These are phyloP conservation scores for Viola odorata DNA, from an alignment of 345 rosid species.

Conservation along the genomic window DNA sequence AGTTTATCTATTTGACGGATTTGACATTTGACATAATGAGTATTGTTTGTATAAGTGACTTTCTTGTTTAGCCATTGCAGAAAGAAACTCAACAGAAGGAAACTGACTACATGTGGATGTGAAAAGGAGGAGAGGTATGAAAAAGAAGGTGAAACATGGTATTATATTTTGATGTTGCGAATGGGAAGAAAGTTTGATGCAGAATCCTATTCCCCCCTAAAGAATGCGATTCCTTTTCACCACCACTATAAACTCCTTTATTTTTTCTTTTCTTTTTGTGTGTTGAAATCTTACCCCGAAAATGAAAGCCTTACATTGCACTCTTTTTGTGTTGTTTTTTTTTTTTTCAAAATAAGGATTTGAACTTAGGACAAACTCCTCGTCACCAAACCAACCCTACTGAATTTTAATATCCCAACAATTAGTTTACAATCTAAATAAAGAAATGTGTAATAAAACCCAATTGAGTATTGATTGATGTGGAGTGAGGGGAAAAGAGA, in stretches of 20 bases:
- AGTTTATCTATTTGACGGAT: too few species aligned
- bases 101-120: not conserved
- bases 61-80: not conserved
- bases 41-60: too few species aligned
- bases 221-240: conserved; percentile 56
- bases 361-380: too few species aligned
- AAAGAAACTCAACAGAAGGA: not conserved
- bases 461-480: conserved; percentile 8
- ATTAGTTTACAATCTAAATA: conserved; percentile 6
- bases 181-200: conserved; percentile 46
- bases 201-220: conserved; percentile 43
- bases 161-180: conserved; percentile 21
- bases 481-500: conserved; percentile 9
- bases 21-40: too few species aligned
- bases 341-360: too few species aligned
- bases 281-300: conserved; percentile 5
- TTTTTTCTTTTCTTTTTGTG: not conserved
- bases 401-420: conserved; percentile 3
- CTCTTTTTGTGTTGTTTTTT: conserved; percentile 15
- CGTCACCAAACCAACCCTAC: not conserved
- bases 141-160: conserved; percentile 13
- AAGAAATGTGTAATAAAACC: not conserved
- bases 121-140: conserved; percentile 11
- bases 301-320: conserved; percentile 25
- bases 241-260: conserved; percentile 23